Conservation (phyloP, 306 rosid genomes). For the Datisca glomerata region DNA sequence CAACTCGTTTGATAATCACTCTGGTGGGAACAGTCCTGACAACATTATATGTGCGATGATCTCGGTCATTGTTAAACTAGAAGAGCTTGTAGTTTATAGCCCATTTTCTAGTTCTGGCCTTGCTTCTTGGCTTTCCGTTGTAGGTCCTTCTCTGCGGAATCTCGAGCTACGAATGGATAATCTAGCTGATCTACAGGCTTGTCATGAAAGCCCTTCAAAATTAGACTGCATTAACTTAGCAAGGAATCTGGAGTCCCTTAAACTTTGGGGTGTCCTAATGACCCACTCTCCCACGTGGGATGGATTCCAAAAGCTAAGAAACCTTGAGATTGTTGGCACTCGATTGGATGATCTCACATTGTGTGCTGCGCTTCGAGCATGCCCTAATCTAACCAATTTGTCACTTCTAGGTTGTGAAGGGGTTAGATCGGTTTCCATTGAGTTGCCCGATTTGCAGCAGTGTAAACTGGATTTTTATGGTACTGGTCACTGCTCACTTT, state of each 20-base stretch:
- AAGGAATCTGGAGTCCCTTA: conserved; percentile 54
- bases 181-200: conserved; percentile 30
- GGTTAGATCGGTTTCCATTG: conserved; percentile 38
- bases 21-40: conserved; percentile 36
- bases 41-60: conserved; percentile 52
- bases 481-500: conserved; percentile 54
- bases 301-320: conserved; percentile 44
- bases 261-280: conserved; percentile 91
- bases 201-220: conserved; percentile 48
- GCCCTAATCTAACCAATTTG: conserved; percentile 53
- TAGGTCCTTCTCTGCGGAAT: conserved; percentile 39
- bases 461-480: conserved; percentile 92
- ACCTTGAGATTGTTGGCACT: conserved; percentile 82
- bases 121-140: conserved; percentile 59
- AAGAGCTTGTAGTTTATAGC: conserved; percentile 71
- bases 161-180: conserved; percentile 92
- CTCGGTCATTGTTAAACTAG: conserved; percentile 38
- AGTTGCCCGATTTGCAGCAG: conserved; percentile 43
- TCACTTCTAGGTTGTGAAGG: conserved; percentile 82
- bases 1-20: conserved; percentile 47
- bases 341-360: conserved; percentile 54
- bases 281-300: conserved; percentile 62
- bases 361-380: conserved; percentile 31
- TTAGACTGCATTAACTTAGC: conserved; percentile 54
- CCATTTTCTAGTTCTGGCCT: conserved; percentile 80